Evolutionary conservation across 768 basidiomycete species (phyloP).

Genomic region (Phylloporus sp.): DNA sequence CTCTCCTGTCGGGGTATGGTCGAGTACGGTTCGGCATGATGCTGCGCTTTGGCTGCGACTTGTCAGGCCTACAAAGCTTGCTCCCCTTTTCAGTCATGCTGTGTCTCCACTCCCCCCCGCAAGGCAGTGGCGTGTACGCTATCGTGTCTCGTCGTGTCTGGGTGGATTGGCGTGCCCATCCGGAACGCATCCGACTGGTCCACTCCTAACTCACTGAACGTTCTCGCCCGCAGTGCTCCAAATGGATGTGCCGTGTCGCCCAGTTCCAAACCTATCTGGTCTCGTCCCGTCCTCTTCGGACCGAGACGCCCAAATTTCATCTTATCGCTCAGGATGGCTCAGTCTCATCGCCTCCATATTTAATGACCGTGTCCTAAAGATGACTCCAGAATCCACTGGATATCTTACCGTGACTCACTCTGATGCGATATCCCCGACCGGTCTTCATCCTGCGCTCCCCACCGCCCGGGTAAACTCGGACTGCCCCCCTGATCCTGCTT

Average conservation of each 20-base stretch:
- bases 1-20: slow-evolving; percentile 2
- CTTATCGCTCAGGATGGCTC: slow-evolving; percentile 14
- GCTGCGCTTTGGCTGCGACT: background rate
- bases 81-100: background rate
- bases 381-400: background rate
- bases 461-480: slow-evolving; percentile 8
- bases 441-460: background rate
- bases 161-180: background rate
- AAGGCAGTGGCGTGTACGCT: background rate
- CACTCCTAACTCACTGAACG: background rate
- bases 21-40: background rate
- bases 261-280: background rate
- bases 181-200: background rate
- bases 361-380: slow-evolving; percentile 17
- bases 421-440: background rate
- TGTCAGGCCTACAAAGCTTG: no score
- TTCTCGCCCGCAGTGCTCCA: background rate
- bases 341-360: slow-evolving; percentile 4
- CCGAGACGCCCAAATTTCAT: slow-evolving; percentile 8
- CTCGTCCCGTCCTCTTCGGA: slow-evolving; percentile 15
- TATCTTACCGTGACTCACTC: slow-evolving; percentile 1
- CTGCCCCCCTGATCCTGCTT: background rate
- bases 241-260: background rate
- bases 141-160: background rate
- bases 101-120: background rate